phyloP scores from a whole-genome alignment of 75 land plant species.

The Cupressus sempervirens region DNA sequence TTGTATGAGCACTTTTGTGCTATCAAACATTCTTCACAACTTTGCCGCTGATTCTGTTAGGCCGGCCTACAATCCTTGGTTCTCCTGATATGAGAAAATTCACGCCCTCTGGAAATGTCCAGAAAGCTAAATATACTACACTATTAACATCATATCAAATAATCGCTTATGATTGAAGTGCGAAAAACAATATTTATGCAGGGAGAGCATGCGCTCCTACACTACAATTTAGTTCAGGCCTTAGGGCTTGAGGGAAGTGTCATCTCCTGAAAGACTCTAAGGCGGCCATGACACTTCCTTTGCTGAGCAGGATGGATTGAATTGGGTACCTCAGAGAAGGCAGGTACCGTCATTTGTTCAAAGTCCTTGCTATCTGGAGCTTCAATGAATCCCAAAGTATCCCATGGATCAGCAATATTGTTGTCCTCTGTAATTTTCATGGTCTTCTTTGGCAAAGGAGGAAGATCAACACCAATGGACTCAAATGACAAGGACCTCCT shows the following conservation, averaged over 20 bases:
- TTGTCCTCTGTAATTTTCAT: constrained; percentile 4
- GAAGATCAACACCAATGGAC: constrained; percentile 2
- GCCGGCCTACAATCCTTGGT: neutral
- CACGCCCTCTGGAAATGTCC: neutral
- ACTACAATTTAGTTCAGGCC: constrained; percentile 18
- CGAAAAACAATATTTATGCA: neutral
- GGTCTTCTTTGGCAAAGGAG: constrained; percentile 5
- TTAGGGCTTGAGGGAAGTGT: constrained; percentile 55
- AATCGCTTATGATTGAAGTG: too few relatives aligned
- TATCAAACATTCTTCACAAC: neutral
- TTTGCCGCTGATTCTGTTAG: neutral
- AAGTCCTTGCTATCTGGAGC: constrained; percentile 45
- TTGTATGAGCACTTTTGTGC: neutral
- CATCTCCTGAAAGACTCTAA: constrained; percentile 78
- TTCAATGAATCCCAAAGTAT: constrained; percentile 13
- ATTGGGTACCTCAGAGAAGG: constrained; percentile 17
- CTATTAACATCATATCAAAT: neutral
- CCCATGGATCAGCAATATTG: constrained; percentile 11
- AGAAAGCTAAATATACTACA: neutral
- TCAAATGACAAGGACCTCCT: constrained; percentile 2
- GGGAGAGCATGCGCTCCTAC: too few relatives aligned
- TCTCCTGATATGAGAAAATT: neutral
- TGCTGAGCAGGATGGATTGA: neutral
- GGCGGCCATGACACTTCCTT: constrained; percentile 39
- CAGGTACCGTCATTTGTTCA: constrained; percentile 41